Conservation (phyloP, 331 rosid genomes). For the Malus hybrid region DNA sequence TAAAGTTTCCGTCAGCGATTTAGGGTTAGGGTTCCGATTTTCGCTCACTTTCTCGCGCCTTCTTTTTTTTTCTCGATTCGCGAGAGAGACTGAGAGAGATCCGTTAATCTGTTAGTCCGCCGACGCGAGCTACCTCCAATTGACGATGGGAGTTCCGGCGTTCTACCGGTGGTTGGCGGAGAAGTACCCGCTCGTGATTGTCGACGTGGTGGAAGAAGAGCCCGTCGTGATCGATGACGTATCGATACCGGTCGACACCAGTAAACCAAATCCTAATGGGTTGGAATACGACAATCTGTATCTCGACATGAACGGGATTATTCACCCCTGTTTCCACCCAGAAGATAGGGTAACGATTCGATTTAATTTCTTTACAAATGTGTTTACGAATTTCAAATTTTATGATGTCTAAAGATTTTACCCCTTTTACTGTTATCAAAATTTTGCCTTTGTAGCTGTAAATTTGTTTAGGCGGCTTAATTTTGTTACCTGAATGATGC, state of each 20-base stretch:
- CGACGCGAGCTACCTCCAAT: constrained; percentile 9
- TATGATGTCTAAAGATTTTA: neutral
- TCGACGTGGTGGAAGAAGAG: constrained; percentile 80
- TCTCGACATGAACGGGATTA: constrained; percentile 93
- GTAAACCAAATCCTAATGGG: constrained; percentile 77
- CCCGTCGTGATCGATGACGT: constrained; percentile 72
- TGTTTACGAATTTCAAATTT: neutral
- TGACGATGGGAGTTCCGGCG: constrained; percentile 92
- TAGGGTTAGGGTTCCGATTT: constrained; percentile 5
- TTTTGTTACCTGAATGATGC: constrained; percentile 15
- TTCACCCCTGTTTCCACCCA: constrained; percentile 98
- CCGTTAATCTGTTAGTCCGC: neutral
- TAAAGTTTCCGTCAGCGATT: neutral
- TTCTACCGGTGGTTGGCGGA: constrained; percentile 95
- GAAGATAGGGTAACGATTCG: constrained; percentile 69
- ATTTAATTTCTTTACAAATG: neutral
- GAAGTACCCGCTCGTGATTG: constrained; percentile 82
- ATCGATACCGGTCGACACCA: constrained; percentile 75
- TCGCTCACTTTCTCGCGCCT: constrained; percentile 6
- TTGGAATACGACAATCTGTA: constrained; percentile 87
- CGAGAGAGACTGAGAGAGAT: constrained; percentile 5
- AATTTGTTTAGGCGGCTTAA: neutral
- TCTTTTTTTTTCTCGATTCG: neutral
- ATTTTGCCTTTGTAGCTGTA: neutral
- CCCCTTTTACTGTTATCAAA: too few species aligned